Conservation (phyloP, 2,329 filamentous ascomycete genomes). For the Cladosporium sp. region DNA sequence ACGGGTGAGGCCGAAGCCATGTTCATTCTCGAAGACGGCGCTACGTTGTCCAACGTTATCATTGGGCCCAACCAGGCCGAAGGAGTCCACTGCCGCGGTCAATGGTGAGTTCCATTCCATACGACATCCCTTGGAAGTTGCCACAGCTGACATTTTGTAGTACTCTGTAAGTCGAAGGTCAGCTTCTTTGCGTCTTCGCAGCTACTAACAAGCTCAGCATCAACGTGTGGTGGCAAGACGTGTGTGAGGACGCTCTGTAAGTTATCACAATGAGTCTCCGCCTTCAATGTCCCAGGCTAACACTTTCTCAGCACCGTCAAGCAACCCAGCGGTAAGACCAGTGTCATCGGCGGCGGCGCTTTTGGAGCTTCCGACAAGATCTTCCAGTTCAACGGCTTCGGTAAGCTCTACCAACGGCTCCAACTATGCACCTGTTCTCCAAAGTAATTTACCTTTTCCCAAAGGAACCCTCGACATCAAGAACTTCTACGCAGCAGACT, state of each 20-base stretch:
- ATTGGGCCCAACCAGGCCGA: conserved; percentile 55
- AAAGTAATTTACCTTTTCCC: not conserved
- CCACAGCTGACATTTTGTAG: not conserved
- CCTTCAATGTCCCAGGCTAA: not conserved
- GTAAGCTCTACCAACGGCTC: not conserved
- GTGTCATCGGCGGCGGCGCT: conserved; percentile 37
- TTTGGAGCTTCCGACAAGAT: conserved; percentile 3
- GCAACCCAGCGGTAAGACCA: conserved; percentile 25
- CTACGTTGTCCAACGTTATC: conserved; percentile 54
- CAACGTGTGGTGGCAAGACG: conserved; percentile 49
- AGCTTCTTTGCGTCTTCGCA: not conserved
- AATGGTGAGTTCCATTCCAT: not conserved
- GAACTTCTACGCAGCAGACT: not conserved
- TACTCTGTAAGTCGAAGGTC: not conserved
- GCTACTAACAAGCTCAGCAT: not conserved
- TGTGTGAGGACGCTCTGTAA: conserved; percentile 22
- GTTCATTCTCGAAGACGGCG: conserved; percentile 55
- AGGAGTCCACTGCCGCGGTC: conserved; percentile 51
- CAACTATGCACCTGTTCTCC: not conserved
- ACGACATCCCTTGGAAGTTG: not conserved
- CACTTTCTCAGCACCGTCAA: conserved; percentile 26
- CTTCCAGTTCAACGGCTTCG: conserved; percentile 23
- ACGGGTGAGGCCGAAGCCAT: conserved; percentile 50
- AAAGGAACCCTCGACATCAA: not conserved
- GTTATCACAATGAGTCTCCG: not conserved